phyloP scores from a whole-genome alignment of 192 early-diverging fungal genomes.

The Backusella sp. region DNA sequence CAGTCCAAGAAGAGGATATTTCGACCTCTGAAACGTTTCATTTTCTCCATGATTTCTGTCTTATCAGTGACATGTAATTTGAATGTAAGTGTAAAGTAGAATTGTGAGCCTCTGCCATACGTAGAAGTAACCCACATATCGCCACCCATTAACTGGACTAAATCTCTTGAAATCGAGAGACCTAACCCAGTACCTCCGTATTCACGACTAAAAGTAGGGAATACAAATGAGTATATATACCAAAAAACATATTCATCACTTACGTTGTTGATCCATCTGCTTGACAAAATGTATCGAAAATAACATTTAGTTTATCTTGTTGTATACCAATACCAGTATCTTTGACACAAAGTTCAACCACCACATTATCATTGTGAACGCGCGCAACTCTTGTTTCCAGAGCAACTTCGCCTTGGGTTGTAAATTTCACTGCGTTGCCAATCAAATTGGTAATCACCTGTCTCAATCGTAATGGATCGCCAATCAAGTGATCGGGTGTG shows the following conservation, averaged over 20 bases:
- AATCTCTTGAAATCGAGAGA: constrained; percentile 76
- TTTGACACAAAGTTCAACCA: constrained; percentile 64
- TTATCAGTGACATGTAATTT: constrained; percentile 36
- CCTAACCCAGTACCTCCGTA: constrained; percentile 89
- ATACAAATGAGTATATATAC: background rate
- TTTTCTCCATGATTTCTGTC: constrained; percentile 45
- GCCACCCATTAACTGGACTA: constrained; percentile 78
- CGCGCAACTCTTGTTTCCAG: constrained; percentile 49
- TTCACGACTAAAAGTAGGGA: constrained; percentile 47
- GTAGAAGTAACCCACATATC: constrained; percentile 75
- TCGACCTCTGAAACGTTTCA: constrained; percentile 60
- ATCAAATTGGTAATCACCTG: constrained; percentile 84
- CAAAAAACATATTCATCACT: background rate
- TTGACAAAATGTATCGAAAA: constrained; percentile 84
- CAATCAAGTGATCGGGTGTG: constrained; percentile 69
- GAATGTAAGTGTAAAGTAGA: constrained; percentile 72
- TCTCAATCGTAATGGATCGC: constrained; percentile 71
- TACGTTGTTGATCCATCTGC: constrained; percentile 77
- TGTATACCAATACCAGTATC: constrained; percentile 89
- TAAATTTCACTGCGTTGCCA: constrained; percentile 88
- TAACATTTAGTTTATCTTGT: constrained; percentile 68
- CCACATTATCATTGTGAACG: constrained; percentile 42
- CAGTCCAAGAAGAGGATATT: constrained; percentile 68
- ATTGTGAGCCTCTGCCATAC: constrained; percentile 72
- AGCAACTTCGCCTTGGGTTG: constrained; percentile 66